A percentile compares a stretch with the other conserved stretches of the same genome.
phyloP scores from a whole-genome alignment of 2,329 filamentous ascomycete genomes.

The Aspergillus sp. region DNA sequence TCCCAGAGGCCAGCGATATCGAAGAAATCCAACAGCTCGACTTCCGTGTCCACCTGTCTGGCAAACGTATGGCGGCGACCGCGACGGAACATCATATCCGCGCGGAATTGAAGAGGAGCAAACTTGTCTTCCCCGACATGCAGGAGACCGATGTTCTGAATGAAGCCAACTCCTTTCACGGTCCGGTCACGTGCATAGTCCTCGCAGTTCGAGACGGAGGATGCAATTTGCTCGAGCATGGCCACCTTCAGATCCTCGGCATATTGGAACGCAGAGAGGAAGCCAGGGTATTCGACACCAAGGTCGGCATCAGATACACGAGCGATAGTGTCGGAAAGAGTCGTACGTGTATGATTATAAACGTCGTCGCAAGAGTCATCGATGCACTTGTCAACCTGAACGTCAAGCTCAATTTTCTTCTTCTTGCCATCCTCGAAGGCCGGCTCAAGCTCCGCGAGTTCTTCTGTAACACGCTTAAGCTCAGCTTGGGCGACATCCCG shows the following conservation, averaged over 20 bases:
- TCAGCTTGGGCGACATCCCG: slow-evolving; percentile 82
- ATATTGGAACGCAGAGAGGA: slow-evolving; percentile 84
- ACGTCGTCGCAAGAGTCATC: slow-evolving; percentile 83
- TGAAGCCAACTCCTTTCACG: slow-evolving; percentile 76
- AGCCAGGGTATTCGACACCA: slow-evolving; percentile 80
- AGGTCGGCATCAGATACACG: slow-evolving; percentile 75
- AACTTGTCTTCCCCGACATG: slow-evolving; percentile 83
- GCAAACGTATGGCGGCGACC: slow-evolving; percentile 73
- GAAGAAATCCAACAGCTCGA: slow-evolving; percentile 91
- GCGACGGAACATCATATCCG: slow-evolving; percentile 91
- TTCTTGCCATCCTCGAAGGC: slow-evolving; percentile 80
- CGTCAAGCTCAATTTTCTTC: slow-evolving; percentile 74
- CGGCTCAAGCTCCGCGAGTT: slow-evolving; percentile 80
- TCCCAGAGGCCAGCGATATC: slow-evolving; percentile 81
- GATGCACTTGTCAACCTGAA: slow-evolving; percentile 77
- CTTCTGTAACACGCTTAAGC: slow-evolving; percentile 75
- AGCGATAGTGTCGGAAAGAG: slow-evolving; percentile 71
- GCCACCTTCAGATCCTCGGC: slow-evolving; percentile 89
- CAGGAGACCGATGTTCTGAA: slow-evolving; percentile 82
- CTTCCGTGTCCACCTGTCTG: slow-evolving; percentile 80
- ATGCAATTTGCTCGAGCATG: slow-evolving; percentile 84
- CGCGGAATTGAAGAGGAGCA: slow-evolving; percentile 79
- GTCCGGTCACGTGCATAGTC: slow-evolving; percentile 79
- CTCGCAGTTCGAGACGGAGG: slow-evolving; percentile 76
- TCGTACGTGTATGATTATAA: slow-evolving; percentile 77